These are phyloP conservation scores for Potentilla sterilis DNA, from an alignment of 306 rosid genomes.

Conservation along the genomic window DNA sequence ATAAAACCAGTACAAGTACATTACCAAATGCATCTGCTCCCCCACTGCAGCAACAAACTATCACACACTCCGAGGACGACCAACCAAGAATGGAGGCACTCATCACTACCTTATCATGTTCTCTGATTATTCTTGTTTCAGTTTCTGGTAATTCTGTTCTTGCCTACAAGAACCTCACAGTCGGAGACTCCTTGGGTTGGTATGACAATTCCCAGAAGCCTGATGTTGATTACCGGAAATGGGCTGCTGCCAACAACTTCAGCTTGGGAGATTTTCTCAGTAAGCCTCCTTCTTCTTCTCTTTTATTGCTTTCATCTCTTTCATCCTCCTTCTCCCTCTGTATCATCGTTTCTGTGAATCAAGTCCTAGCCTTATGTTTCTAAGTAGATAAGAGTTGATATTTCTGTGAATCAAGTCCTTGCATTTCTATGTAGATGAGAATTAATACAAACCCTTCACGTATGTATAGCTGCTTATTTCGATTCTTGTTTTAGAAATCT, in stretches of 20 bases:
- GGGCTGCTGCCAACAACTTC: constrained; percentile 65
- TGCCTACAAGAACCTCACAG: constrained; percentile 83
- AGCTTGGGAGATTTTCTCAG: constrained; percentile 88
- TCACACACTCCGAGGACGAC: background rate
- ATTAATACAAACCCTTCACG: background rate
- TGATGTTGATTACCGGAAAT: constrained; percentile 58
- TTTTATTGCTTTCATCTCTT: background rate
- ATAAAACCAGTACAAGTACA: too few relatives aligned
- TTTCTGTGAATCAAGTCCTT: background rate
- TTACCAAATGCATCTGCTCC: background rate
- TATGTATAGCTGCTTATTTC: background rate
- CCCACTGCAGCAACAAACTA: background rate
- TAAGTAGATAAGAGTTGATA: too few relatives aligned
- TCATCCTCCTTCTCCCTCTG: background rate
- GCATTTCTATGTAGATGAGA: background rate
- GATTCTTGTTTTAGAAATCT: background rate
- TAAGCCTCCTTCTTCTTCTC: constrained; percentile 29
- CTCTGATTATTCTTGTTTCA: background rate
- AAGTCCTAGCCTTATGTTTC: too few relatives aligned
- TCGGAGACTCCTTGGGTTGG: constrained; percentile 91
- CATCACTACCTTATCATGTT: background rate
- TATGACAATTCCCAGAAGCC: constrained; percentile 60
- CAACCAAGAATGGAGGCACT: background rate
- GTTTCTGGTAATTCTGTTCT: constrained; percentile 22
- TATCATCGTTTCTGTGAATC: background rate